Conservation (phyloP, 148 eudicot genomes). For the Spergularia marina region DNA sequence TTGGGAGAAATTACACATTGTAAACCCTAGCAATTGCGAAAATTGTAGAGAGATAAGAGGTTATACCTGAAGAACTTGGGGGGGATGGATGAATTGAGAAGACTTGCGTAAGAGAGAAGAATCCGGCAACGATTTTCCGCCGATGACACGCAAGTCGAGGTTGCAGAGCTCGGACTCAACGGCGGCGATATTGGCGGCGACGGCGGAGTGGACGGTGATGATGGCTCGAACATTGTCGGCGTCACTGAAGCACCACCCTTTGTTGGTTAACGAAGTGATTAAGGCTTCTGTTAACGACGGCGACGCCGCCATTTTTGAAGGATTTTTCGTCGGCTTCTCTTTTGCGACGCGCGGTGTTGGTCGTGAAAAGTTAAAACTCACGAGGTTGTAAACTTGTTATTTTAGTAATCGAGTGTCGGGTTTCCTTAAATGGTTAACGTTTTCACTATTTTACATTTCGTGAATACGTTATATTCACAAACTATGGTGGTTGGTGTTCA, state of each 20-base stretch:
- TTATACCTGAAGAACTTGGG: constrained; percentile 71
- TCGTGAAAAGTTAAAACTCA: too few relatives aligned
- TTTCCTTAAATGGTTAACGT: too few relatives aligned
- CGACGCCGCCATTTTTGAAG: not conserved
- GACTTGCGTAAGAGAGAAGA: constrained; percentile 51
- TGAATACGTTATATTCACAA: too few relatives aligned
- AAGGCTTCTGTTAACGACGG: constrained; percentile 35
- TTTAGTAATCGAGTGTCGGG: too few relatives aligned
- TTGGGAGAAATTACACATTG: not conserved
- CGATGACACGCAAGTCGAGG: constrained; percentile 61
- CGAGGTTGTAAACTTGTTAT: too few relatives aligned
- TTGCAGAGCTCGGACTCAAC: constrained; percentile 68
- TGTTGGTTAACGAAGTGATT: constrained; percentile 36
- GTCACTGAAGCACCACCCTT: constrained; percentile 71
- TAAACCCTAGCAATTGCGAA: constrained; percentile 10
- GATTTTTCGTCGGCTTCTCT: not conserved
- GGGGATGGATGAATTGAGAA: constrained; percentile 51
- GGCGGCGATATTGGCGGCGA: constrained; percentile 28
- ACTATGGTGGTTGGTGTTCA: too few relatives aligned
- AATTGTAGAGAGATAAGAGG: not conserved
- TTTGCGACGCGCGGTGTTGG: not conserved
- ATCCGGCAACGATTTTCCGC: constrained; percentile 68
- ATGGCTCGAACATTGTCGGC: constrained; percentile 43
- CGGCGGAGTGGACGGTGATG: constrained; percentile 38
- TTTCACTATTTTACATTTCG: too few relatives aligned